Evolutionary conservation across 495 filamentous ascomycete genomes (phyloP).

Genomic region (Jackrogersella multiformis): DNA sequence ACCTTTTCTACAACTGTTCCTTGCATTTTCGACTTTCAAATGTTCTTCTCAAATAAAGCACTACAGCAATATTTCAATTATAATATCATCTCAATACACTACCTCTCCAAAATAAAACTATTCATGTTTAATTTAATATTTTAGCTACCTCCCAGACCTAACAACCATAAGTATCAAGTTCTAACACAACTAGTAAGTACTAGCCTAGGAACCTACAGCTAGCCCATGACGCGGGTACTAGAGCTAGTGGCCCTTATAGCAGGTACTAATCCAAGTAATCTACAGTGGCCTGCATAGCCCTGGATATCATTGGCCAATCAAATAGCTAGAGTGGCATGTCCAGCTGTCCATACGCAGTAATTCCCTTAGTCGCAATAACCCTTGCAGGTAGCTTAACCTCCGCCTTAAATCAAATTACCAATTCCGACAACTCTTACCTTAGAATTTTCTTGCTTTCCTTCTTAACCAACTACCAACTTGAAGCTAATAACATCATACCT

Average conservation of each 20-base stretch:
- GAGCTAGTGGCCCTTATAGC: slow-evolving; percentile 13
- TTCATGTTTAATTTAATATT: too few species aligned
- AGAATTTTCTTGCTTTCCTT: slow-evolving; percentile 23
- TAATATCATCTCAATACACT: too few species aligned
- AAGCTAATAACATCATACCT: slow-evolving; percentile 20
- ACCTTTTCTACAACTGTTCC: slow-evolving; percentile 9
- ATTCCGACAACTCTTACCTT: too few species aligned
- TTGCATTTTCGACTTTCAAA: slow-evolving; percentile 9
- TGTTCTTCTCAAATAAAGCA: too few species aligned
- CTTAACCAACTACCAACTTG: not conserved
- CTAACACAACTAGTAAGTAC: too few species aligned
- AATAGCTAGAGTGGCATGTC: not conserved
- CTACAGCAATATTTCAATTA: too few species aligned
- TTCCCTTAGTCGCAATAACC: slow-evolving; percentile 22
- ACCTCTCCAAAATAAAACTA: too few species aligned
- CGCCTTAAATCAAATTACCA: slow-evolving; percentile 1
- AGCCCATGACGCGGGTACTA: not conserved
- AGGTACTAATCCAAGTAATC: slow-evolving; percentile 1
- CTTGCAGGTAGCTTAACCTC: slow-evolving; percentile 17
- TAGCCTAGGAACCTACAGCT: not conserved
- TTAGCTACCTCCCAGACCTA: not conserved
- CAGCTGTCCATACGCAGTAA: slow-evolving; percentile 37
- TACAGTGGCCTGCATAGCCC: not conserved
- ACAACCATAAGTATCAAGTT: not conserved
- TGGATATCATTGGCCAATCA: slow-evolving; percentile 23